A percentile compares a stretch with the other conserved stretches of the same genome.
phyloP scores from a whole-genome alignment of 2,329 filamentous ascomycete genomes.

The Microcyclosporella mali region DNA sequence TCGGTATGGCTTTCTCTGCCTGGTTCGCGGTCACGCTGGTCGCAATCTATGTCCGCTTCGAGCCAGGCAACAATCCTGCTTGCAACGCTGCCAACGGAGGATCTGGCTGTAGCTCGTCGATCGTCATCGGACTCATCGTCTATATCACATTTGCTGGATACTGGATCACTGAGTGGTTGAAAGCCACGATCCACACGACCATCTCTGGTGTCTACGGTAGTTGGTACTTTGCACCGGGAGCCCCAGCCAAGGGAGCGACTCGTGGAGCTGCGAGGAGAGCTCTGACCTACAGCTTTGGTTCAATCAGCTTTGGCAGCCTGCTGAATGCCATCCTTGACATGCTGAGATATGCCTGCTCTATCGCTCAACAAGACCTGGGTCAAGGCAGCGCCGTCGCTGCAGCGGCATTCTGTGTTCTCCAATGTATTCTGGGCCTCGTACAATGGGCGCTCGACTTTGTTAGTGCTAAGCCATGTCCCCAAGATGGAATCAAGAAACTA shows the following conservation, averaged over 20 bases:
- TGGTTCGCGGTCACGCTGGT: constrained; percentile 86
- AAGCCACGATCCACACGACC: constrained; percentile 85
- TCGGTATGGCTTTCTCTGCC: constrained; percentile 68
- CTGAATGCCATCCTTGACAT: constrained; percentile 83
- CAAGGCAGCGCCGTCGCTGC: constrained; percentile 63
- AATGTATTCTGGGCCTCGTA: constrained; percentile 69
- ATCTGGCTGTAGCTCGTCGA: constrained; percentile 60
- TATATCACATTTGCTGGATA: constrained; percentile 90
- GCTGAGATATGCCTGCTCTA: constrained; percentile 71
- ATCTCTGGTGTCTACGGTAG: constrained; percentile 84
- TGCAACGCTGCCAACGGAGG: constrained; percentile 48
- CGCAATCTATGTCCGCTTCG: constrained; percentile 76
- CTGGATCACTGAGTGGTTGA: constrained; percentile 90
- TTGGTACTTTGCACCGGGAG: constrained; percentile 76
- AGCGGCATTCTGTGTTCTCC: constrained; percentile 67
- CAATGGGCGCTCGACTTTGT: constrained; percentile 78
- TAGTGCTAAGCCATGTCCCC: background rate
- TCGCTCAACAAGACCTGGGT: constrained; percentile 62
- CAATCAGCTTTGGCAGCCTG: constrained; percentile 78
- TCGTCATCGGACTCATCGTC: constrained; percentile 75
- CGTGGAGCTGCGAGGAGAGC: constrained; percentile 75
- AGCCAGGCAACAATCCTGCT: constrained; percentile 56
- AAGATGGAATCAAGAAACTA: too few relatives aligned
- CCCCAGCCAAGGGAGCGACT: constrained; percentile 71
- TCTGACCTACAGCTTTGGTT: constrained; percentile 86